A percentile compares a stretch with the other conserved stretches of the same genome.
These are phyloP conservation scores for Daldinia decipiens DNA, from an alignment of 495 filamentous ascomycete species.

Conservation along the genomic window DNA sequence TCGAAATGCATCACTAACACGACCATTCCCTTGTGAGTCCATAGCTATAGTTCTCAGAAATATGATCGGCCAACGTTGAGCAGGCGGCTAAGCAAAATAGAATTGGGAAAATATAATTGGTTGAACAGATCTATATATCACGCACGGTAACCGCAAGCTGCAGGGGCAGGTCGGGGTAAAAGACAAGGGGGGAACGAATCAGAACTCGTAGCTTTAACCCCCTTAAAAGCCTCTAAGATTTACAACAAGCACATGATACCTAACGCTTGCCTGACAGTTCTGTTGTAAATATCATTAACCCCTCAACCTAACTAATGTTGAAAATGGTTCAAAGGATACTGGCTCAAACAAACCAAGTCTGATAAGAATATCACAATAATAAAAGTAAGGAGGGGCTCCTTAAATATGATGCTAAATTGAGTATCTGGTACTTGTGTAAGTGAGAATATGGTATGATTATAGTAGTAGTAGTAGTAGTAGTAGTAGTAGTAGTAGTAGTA, in stretches of 20 bases:
- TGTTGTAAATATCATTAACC: neutral
- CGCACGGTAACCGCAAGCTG: neutral
- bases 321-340: too few species aligned
- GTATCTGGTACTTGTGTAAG: too few species aligned
- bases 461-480: too few species aligned
- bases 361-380: too few species aligned
- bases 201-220: neutral
- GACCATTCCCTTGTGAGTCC: neutral
- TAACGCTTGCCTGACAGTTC: neutral
- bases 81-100: slow-evolving; percentile 1
- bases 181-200: neutral
- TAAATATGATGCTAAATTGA: too few species aligned
- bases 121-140: neutral
- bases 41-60: neutral
- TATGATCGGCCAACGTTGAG: neutral
- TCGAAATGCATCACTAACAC: neutral
- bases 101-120: neutral
- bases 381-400: too few species aligned
- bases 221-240: neutral
- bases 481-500: too few species aligned
- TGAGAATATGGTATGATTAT: too few species aligned
- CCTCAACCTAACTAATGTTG: too few species aligned
- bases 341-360: too few species aligned
- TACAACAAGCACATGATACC: neutral
- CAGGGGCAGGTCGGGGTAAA: neutral